Conservation (phyloP, 352 stramenopile genomes). For the Phytophthora citrophthora region DNA sequence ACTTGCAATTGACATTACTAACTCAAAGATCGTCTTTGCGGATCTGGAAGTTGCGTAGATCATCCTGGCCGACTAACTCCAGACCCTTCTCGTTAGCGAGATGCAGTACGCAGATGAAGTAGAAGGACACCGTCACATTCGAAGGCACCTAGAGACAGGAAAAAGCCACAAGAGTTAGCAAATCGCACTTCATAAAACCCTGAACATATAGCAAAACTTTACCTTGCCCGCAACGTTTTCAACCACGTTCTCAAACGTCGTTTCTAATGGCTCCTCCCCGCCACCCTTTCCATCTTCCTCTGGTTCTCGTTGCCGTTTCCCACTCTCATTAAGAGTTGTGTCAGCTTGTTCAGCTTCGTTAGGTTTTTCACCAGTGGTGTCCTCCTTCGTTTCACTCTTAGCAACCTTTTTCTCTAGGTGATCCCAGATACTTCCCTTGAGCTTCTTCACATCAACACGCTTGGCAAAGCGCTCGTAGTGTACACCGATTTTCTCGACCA, state of each 20-base stretch:
- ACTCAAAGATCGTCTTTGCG: slow-evolving; percentile 40
- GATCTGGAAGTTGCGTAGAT: slow-evolving; percentile 83
- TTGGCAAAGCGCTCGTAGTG: slow-evolving; percentile 95
- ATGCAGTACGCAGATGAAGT: slow-evolving; percentile 99
- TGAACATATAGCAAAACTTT: neutral
- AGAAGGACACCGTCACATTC: slow-evolving; percentile 97
- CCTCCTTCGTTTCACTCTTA: slow-evolving; percentile 31
- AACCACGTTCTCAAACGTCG: slow-evolving; percentile 92
- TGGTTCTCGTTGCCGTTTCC: slow-evolving; percentile 32
- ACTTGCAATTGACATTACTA: slow-evolving; percentile 12
- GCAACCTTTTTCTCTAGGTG: slow-evolving; percentile 61
- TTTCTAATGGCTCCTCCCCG: slow-evolving; percentile 28
- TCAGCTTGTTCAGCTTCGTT: slow-evolving; percentile 5
- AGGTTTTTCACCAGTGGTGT: neutral
- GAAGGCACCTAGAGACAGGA: slow-evolving; percentile 71
- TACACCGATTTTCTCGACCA: slow-evolving; percentile 95
- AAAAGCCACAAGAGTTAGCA: slow-evolving; percentile 9
- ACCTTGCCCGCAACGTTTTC: slow-evolving; percentile 89
- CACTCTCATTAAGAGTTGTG: slow-evolving; percentile 36
- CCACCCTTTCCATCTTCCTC: slow-evolving; percentile 29
- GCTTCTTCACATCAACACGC: slow-evolving; percentile 96
- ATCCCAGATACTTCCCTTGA: slow-evolving; percentile 97
- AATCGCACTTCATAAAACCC: neutral
- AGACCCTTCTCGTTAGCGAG: slow-evolving; percentile 98
- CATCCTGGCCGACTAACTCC: slow-evolving; percentile 79